Evolutionary conservation across 768 basidiomycete genomes (phyloP).

Genomic region (Trichaptum fuscoviolaceum): DNA sequence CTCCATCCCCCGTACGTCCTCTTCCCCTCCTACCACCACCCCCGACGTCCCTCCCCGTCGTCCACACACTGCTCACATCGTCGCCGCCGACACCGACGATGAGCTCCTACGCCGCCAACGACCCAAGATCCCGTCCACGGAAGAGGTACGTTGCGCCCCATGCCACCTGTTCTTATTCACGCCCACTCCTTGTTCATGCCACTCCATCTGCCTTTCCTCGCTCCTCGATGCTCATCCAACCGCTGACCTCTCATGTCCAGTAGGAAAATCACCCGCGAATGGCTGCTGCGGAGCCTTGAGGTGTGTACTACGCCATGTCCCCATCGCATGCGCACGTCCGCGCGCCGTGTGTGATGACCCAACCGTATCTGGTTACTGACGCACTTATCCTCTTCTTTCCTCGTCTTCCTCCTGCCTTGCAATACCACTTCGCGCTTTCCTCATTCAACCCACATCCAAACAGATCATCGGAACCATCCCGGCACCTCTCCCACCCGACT

Average conservation of each 20-base stretch:
- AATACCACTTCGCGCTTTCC: not conserved
- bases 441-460: not conserved
- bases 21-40: slow-evolving; percentile 1
- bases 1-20: slow-evolving; percentile 1
- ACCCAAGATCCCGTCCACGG: not conserved
- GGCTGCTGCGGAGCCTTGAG: slow-evolving; percentile 2
- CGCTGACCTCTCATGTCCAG: not conserved
- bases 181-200: not conserved
- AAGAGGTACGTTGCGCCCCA: not conserved
- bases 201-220: not conserved
- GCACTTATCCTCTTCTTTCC: not conserved
- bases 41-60: slow-evolving; percentile 1
- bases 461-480: slow-evolving; percentile 38
- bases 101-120: not conserved
- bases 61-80: not conserved
- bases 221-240: not conserved
- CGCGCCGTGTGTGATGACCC: slow-evolving; percentile 1
- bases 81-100: not conserved
- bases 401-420: not conserved
- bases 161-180: not conserved
- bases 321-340: not conserved
- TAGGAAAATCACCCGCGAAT: slow-evolving; percentile 6
- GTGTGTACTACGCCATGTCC: not conserved
- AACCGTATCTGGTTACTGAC: slow-evolving; percentile 1
- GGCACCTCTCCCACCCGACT: slow-evolving; percentile 37